Evolutionary conservation across 2,329 filamentous ascomycete genomes (phyloP).

Genomic region (Simplicillium aogashimaense): DNA sequence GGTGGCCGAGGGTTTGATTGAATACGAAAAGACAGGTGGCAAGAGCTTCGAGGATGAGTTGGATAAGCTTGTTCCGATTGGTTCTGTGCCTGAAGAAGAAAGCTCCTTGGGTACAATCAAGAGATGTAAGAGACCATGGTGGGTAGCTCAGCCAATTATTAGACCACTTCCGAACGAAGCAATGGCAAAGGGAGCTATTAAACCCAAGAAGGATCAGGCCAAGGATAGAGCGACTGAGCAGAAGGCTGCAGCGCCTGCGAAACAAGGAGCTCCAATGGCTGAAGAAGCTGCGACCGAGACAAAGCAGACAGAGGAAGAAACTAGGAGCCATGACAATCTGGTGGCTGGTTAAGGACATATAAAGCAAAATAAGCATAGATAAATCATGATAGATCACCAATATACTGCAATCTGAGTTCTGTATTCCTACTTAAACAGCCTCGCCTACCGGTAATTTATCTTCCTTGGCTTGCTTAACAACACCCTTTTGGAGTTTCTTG

Average conservation of each 20-base stretch:
- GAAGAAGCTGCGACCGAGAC: conserved; percentile 19
- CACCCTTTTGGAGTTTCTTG: no score
- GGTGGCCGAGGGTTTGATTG: conserved; percentile 62
- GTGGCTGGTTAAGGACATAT: no score
- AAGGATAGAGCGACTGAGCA: conserved; percentile 24
- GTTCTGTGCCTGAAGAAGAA: conserved; percentile 32
- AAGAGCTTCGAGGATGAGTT: conserved; percentile 34
- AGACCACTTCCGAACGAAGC: conserved; percentile 83
- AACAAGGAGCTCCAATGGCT: conserved; percentile 9
- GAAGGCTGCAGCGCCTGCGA: conserved; percentile 5
- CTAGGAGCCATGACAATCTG: no score
- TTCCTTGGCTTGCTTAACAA: no score
- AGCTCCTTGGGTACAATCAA: conserved; percentile 59
- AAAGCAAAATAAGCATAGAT: no score
- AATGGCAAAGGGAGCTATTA: conserved; percentile 68
- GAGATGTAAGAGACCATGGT: conserved; percentile 73
- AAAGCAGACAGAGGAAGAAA: neutral
- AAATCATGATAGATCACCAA: no score
- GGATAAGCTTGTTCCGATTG: conserved; percentile 13
- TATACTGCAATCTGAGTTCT: no score
- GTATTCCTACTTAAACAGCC: no score
- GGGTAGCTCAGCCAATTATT: conserved; percentile 82
- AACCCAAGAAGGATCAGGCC: conserved; percentile 60
- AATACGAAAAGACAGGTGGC: conserved; percentile 48
- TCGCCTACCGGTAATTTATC: no score